A percentile compares a stretch with the other conserved stretches of the same genome.
Evolutionary conservation across 2,329 filamentous ascomycete species (phyloP).

Genomic region (Colletotrichum sp.): DNA sequence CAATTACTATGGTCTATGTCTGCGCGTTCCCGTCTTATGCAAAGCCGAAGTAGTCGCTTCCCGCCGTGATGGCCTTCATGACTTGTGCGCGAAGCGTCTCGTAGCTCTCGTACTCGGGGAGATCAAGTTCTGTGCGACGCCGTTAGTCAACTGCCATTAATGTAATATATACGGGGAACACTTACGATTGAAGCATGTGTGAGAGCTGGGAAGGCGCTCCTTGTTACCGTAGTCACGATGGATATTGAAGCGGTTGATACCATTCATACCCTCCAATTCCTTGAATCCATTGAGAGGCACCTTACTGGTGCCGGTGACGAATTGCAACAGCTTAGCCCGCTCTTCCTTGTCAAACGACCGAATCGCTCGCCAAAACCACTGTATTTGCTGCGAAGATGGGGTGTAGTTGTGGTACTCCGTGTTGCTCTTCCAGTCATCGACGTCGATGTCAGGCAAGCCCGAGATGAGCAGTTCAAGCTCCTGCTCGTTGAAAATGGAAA

Average conservation of each 20-base stretch:
- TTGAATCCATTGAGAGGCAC: slow-evolving; percentile 99
- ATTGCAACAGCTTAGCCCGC: slow-evolving; percentile 93
- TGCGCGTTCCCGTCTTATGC: slow-evolving; percentile 60
- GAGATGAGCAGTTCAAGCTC: slow-evolving; percentile 97
- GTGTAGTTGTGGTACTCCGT: slow-evolving; percentile 99
- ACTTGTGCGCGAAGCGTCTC: slow-evolving; percentile 86
- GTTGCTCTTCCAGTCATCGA: slow-evolving; percentile 99
- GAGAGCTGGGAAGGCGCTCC: slow-evolving; percentile 91
- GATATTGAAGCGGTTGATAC: slow-evolving; percentile 97
- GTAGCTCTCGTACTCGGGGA: slow-evolving; percentile 98
- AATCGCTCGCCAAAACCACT: slow-evolving; percentile 99
- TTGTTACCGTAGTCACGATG: slow-evolving; percentile 98
- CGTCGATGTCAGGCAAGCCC: slow-evolving; percentile 93
- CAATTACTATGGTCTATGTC: slow-evolving; percentile 13
- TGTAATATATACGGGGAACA: slow-evolving; percentile 29
- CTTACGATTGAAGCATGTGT: slow-evolving; percentile 99
- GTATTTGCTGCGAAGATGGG: slow-evolving; percentile 91
- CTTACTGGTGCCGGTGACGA: slow-evolving; percentile 97
- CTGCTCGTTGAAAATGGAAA: slow-evolving; percentile 98
- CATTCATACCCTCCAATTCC: slow-evolving; percentile 99
- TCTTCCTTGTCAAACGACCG: slow-evolving; percentile 99
- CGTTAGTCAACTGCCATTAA: neutral
- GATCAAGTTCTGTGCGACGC: slow-evolving; percentile 79
- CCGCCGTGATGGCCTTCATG: slow-evolving; percentile 95
- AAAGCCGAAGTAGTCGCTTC: slow-evolving; percentile 97